Percentiles rank a stretch among this genome's conserved stretches.
Evolutionary conservation across 805 yeast genomes (phyloP).

Genomic region (Yamadazyma nakazawae): DNA sequence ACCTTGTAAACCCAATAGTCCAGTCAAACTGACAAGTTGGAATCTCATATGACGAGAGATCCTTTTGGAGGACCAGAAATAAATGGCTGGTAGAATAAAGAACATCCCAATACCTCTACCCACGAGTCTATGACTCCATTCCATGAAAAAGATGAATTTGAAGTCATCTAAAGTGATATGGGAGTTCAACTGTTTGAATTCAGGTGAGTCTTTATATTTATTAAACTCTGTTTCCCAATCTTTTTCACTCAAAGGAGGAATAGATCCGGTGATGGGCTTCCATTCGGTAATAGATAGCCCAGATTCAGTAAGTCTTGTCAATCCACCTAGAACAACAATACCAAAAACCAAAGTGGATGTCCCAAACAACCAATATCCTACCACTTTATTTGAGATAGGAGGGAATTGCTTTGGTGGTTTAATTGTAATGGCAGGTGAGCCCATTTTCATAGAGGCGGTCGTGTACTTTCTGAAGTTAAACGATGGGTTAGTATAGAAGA

Average conservation of each 20-base stretch:
- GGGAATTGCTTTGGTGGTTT: conserved; percentile 6
- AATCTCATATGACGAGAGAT: conserved; percentile 66
- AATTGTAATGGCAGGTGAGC: background rate
- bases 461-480: conserved; percentile 6
- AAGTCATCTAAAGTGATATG: conserved; percentile 88
- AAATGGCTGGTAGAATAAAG: conserved; percentile 80
- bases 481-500: conserved; percentile 6
- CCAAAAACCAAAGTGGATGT: conserved; percentile 89
- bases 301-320: conserved; percentile 92
- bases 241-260: conserved; percentile 78
- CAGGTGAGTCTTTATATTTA: conserved; percentile 84
- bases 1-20: conserved; percentile 87
- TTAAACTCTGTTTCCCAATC: conserved; percentile 87
- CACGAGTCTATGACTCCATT: conserved; percentile 92
- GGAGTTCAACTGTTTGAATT: conserved; percentile 83
- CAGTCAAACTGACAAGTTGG: conserved; percentile 69
- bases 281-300: conserved; percentile 97
- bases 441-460: conserved; percentile 3
- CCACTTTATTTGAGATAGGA: conserved; percentile 28
- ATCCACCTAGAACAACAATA: conserved; percentile 93
- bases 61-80: conserved; percentile 64
- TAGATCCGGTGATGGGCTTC: conserved; percentile 94
- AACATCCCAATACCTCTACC: conserved; percentile 88
- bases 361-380: conserved; percentile 86
- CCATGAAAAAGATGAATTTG: conserved; percentile 94